These are phyloP conservation scores for Penicillium bovifimosum DNA, from an alignment of 495 filamentous ascomycete genomes.

Conservation along the genomic window DNA sequence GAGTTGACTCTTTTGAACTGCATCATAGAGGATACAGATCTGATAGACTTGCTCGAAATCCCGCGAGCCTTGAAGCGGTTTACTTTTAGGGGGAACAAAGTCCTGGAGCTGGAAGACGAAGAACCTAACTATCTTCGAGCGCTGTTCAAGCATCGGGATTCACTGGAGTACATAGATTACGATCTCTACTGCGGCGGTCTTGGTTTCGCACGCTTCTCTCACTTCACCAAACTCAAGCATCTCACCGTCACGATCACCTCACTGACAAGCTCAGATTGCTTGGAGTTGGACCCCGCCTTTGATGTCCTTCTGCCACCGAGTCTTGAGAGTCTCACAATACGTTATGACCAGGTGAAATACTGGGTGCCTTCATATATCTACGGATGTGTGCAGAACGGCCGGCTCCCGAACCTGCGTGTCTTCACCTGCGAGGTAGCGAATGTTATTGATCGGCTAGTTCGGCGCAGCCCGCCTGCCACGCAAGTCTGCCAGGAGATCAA, in stretches of 20 bases:
- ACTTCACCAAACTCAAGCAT: background rate
- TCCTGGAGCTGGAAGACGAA: no score
- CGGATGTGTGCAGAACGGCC: background rate
- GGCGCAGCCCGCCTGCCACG: background rate
- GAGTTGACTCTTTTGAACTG: constrained; percentile 2
- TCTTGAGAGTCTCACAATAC: constrained; percentile 2
- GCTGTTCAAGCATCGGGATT: background rate
- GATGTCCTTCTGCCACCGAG: background rate
- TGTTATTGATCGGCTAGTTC: background rate
- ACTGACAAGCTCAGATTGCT: background rate
- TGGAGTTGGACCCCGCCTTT: background rate
- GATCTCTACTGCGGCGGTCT: constrained; percentile 1
- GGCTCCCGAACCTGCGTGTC: background rate
- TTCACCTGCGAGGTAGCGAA: constrained; percentile 1
- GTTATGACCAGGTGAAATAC: background rate
- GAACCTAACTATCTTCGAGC: background rate
- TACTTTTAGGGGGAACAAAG: background rate
- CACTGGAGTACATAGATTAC: constrained; percentile 1
- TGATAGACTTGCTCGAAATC: background rate
- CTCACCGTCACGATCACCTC: background rate
- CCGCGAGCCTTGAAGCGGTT: background rate
- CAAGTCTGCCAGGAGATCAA: constrained; percentile 4
- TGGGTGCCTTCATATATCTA: background rate
- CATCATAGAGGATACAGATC: background rate
- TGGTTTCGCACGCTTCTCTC: background rate